Evolutionary conservation across 768 basidiomycete genomes (phyloP).

Genomic region (Hericium erinaceus): DNA sequence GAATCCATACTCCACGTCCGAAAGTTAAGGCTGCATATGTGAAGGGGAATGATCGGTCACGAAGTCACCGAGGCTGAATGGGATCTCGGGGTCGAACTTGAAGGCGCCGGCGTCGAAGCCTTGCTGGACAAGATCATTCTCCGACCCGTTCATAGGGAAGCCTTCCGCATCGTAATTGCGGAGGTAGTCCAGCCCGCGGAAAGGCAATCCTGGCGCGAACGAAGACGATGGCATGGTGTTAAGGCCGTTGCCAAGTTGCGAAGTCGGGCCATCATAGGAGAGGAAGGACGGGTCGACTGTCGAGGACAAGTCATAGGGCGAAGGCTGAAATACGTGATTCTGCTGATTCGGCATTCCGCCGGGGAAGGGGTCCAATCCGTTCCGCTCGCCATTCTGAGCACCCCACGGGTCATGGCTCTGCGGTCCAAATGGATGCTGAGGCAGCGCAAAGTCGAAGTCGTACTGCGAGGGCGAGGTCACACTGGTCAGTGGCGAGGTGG

Average conservation of each 20-base stretch:
- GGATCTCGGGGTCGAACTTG: slow-evolving; percentile 68
- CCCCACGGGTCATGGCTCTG: slow-evolving; percentile 1
- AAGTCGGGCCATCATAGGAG: slow-evolving; percentile 2
- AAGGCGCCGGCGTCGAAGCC: slow-evolving; percentile 69
- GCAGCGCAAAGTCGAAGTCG: slow-evolving; percentile 11
- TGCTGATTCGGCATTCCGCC: neutral
- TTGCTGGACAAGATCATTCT: slow-evolving; percentile 39
- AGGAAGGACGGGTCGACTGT: slow-evolving; percentile 15
- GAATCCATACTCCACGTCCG: too few relatives aligned
- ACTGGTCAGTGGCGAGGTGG: slow-evolving; percentile 8
- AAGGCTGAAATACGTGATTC: neutral
- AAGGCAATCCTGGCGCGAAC: slow-evolving; percentile 72
- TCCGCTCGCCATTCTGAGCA: slow-evolving; percentile 8
- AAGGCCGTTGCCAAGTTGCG: slow-evolving; percentile 14
- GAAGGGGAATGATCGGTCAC: neutral
- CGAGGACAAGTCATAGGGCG: slow-evolving; percentile 6
- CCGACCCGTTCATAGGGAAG: slow-evolving; percentile 16
- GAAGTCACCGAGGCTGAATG: slow-evolving; percentile 49
- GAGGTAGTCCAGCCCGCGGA: slow-evolving; percentile 77
- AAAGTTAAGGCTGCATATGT: neutral
- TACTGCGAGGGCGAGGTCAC: slow-evolving; percentile 9
- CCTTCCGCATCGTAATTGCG: slow-evolving; percentile 59
- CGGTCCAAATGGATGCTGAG: slow-evolving; percentile 5
- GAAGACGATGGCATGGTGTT: slow-evolving; percentile 43
- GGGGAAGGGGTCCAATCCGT: slow-evolving; percentile 3